Evolutionary conservation across 768 basidiomycete genomes (phyloP).

Genomic region (Mycena rebaudengoi): DNA sequence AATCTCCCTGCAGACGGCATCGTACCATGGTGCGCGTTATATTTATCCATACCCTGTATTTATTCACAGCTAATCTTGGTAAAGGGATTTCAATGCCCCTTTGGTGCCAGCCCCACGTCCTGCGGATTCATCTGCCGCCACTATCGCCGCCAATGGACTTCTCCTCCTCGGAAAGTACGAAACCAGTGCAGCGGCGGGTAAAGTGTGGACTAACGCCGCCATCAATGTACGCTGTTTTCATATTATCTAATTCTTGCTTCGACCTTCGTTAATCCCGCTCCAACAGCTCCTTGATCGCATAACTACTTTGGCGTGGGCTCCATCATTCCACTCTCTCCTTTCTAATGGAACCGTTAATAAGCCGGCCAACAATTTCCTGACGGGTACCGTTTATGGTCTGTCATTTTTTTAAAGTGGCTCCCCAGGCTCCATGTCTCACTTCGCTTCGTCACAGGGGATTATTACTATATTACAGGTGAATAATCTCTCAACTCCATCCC

Average conservation of each 20-base stretch:
- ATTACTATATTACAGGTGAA: constrained; percentile 59
- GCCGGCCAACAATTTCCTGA: constrained; percentile 62
- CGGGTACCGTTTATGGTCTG: constrained; percentile 67
- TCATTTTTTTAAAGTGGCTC: background rate
- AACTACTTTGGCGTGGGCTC: constrained; percentile 63
- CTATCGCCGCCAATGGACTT: constrained; percentile 66
- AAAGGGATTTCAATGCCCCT: constrained; percentile 80
- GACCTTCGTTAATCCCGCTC: too few relatives aligned
- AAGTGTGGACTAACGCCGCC: constrained; percentile 58
- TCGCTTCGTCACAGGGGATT: constrained; percentile 56
- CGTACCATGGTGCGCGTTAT: constrained; percentile 63
- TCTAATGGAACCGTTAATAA: constrained; percentile 73
- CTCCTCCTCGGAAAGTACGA: constrained; percentile 61
- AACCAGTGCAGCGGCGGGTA: constrained; percentile 38
- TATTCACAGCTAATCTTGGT: background rate
- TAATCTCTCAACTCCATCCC: too few relatives aligned
- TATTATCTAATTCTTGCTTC: too few relatives aligned
- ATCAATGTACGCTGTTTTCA: constrained; percentile 57
- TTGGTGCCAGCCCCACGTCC: constrained; percentile 58
- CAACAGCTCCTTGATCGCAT: constrained; percentile 60
- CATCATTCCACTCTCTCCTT: constrained; percentile 69
- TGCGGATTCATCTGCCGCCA: constrained; percentile 77
- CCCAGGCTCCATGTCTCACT: too few relatives aligned
- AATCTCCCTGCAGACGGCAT: constrained; percentile 67
- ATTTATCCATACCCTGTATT: constrained; percentile 1